phyloP scores from a whole-genome alignment of 345 rosid species.

The Excoecaria agallocha region DNA sequence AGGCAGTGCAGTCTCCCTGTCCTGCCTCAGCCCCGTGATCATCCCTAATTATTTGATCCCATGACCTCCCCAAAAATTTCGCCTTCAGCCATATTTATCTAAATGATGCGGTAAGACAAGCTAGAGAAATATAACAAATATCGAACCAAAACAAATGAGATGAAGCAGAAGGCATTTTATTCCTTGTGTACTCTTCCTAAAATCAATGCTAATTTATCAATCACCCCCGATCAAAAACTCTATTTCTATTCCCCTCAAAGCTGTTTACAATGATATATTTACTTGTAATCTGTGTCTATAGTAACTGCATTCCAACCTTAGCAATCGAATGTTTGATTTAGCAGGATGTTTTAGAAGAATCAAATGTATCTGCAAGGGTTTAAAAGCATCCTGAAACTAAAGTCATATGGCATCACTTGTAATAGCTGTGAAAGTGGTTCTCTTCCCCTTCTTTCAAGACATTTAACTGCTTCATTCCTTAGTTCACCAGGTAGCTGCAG shows the following conservation, averaged over 20 bases:
- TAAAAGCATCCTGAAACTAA: slow-evolving; percentile 49
- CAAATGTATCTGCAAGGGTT: slow-evolving; percentile 4
- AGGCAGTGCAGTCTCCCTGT: no score
- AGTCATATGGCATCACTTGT: slow-evolving; percentile 77
- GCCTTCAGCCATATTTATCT: no score
- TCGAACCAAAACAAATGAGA: background rate
- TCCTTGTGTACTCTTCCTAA: background rate
- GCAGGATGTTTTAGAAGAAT: no score
- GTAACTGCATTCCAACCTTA: no score
- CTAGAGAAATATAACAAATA: background rate
- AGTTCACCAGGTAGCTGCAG: slow-evolving; percentile 68
- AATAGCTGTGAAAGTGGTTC: slow-evolving; percentile 52
- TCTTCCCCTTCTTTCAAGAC: slow-evolving; percentile 46
- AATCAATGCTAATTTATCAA: background rate
- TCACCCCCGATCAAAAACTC: slow-evolving; percentile 7
- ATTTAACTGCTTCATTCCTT: slow-evolving; percentile 57
- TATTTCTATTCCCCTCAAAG: background rate
- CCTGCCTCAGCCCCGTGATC: no score
- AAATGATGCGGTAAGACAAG: no score
- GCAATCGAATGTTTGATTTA: background rate
- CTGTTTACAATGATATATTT: slow-evolving; percentile 1
- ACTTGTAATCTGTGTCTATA: slow-evolving; percentile 9
- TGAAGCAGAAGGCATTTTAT: background rate
- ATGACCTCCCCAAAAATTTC: no score
- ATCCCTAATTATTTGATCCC: no score